Evolutionary conservation across 116 monocot species (phyloP).

Genomic region (Dioscorea cayenensis): DNA sequence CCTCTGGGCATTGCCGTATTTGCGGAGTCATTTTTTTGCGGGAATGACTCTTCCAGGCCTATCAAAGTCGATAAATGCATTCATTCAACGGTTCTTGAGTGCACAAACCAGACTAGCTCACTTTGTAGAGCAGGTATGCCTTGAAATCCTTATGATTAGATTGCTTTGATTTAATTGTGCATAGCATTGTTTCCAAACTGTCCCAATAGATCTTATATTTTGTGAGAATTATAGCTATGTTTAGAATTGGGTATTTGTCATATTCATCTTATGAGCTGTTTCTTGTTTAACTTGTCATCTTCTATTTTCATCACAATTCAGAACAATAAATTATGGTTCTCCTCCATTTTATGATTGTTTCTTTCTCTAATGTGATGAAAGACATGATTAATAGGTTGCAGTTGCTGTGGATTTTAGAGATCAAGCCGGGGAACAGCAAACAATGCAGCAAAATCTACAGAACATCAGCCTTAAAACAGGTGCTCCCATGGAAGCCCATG

Average conservation of each 20-base stretch:
- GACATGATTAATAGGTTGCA: conserved; percentile 31
- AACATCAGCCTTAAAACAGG: conserved; percentile 72
- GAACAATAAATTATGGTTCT: not conserved
- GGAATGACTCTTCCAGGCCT: conserved; percentile 46
- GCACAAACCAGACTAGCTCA: conserved; percentile 55
- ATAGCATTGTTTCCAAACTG: no score
- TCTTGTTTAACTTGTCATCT: not conserved
- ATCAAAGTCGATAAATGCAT: conserved; percentile 65
- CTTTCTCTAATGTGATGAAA: not conserved
- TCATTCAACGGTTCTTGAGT: conserved; percentile 73
- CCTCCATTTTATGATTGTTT: not conserved
- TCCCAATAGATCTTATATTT: no score
- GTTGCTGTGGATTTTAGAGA: conserved; percentile 58
- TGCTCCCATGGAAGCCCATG: conserved; percentile 73
- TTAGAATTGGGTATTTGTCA: not conserved
- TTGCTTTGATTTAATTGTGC: not conserved
- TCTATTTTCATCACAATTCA: not conserved
- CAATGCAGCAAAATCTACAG: conserved; percentile 64
- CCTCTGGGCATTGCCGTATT: conserved; percentile 77
- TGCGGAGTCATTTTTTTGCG: conserved; percentile 73
- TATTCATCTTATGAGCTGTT: not conserved
- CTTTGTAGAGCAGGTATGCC: conserved; percentile 68
- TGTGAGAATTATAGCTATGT: no score
- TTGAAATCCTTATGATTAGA: not conserved
- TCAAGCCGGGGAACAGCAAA: conserved; percentile 57